Evolutionary conservation across 768 basidiomycete genomes (phyloP), one percentile per base, ranked within the genome.

Genomic region (Punctularia strigosozonata): DNA sequence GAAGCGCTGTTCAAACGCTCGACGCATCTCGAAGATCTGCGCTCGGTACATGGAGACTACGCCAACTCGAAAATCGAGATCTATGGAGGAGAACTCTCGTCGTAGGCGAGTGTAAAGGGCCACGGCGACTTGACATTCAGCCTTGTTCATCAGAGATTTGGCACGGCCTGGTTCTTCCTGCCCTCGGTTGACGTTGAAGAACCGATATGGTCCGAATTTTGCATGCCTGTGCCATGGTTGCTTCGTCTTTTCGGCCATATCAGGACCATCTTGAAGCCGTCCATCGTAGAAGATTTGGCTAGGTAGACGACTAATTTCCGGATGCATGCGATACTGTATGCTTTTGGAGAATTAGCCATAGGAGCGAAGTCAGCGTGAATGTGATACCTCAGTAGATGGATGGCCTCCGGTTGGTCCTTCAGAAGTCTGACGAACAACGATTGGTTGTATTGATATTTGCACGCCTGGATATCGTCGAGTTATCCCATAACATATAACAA

Each of bases 311-410:
- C 90, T 94, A 53, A 98, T 97, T 37, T 87, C 80, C 2, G 94
- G 94, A 54, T 99, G 92, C 95, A 99, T 99, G 47, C 95, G 92
- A 55, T 99, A 99, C 62, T 99, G 95, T 30, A 99, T 98, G 49
- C 94, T 97, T 8, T 34, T 8, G 13, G 20, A 10, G 18, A 34
- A 10, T 13, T 8, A 12, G 33, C 19, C 33, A 10, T 12, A 34
- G 8, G 20, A 10, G 19, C 33, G 8, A 19, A 20, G 33, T 19
- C 10, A 10, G 33, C 10, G 33, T 34, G 13, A 10, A 34, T 12
- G 18, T 19, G 8, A 34, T 48, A 86, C 91, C 87, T 94, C 33
- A 99, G 61, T 1, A 99, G 68, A 58, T 97, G 89, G 28, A 94
- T 86, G 15, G 84, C 78, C n/a, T 85, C 75, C 5, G 82, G 79